Evolutionary conservation across 345 rosid species (phyloP).

Genomic region (Populus pruinosa): DNA sequence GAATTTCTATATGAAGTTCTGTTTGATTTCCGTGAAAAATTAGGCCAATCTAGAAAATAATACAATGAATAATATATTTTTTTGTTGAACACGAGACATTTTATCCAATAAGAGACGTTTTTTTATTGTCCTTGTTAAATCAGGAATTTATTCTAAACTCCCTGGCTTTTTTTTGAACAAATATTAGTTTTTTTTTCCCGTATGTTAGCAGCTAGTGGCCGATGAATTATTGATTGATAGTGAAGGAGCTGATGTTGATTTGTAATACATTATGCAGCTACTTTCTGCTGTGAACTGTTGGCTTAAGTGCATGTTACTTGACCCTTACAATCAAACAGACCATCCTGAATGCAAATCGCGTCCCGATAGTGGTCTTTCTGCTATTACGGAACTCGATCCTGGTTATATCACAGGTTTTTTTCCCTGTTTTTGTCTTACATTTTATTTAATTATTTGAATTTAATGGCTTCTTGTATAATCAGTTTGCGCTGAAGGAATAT

Average conservation of each 20-base stretch:
- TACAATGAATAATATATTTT: neutral
- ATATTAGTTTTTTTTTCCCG: neutral
- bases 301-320: constrained; percentile 90
- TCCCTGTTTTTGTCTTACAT: neutral
- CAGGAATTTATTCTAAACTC: too few species aligned
- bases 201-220: too few species aligned
- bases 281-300: constrained; percentile 98
- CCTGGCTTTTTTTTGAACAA: neutral
- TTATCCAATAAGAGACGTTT: neutral
- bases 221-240: neutral
- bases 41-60: too few species aligned
- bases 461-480: neutral
- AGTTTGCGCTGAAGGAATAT: too few species aligned
- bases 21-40: neutral
- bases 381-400: constrained; percentile 96
- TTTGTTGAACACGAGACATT: neutral
- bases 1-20: neutral
- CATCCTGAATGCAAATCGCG: constrained; percentile 95
- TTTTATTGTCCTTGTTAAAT: neutral
- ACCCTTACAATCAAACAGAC: constrained; percentile 94
- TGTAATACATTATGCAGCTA: constrained; percentile 44
- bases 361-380: constrained; percentile 94
- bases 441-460: neutral
- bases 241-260: constrained; percentile 4
- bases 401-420: constrained; percentile 80